A percentile compares a stretch with the other conserved stretches of the same genome.
These are phyloP conservation scores for Tolypocladium sp. DNA, from an alignment of 2,329 filamentous ascomycete genomes.

Conservation along the genomic window DNA sequence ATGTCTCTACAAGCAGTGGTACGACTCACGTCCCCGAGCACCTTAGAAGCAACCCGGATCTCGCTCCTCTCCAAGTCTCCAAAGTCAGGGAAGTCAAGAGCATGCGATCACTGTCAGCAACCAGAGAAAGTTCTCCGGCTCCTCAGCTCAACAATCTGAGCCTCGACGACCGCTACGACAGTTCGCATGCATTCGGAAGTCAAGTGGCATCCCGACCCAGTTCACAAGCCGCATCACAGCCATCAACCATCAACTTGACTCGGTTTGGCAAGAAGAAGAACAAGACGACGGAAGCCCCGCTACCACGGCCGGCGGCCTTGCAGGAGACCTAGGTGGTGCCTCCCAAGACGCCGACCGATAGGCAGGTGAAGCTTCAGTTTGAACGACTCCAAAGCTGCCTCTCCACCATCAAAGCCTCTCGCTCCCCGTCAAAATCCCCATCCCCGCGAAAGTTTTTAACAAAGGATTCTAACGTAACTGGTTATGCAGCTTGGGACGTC, in stretches of 20 bases:
- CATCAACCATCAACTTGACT: conserved; percentile 15
- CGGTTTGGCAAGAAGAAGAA: conserved; percentile 13
- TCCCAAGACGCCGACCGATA: conserved; percentile 22
- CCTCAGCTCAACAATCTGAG: conserved; percentile 28
- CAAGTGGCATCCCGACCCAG: conserved; percentile 34
- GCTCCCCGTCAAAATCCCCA: conserved; percentile 28
- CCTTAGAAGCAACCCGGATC: neutral
- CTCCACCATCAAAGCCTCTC: conserved; percentile 22
- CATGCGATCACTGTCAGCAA: conserved; percentile 16
- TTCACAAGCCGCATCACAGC: neutral
- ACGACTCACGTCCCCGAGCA: conserved; percentile 13
- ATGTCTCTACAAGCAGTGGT: conserved; percentile 23
- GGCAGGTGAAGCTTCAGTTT: conserved; percentile 20
- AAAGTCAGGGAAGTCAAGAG: conserved; percentile 16
- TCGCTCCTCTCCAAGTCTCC: neutral
- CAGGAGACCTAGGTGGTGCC: conserved; percentile 20
- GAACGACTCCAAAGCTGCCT: conserved; percentile 21
- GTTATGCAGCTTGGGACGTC: conserved; percentile 67
- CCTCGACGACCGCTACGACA: conserved; percentile 21
- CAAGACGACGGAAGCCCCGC: conserved; percentile 2
- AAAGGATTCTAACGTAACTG: conserved; percentile 62
- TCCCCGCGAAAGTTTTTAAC: conserved; percentile 53
- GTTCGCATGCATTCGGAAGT: conserved; percentile 16
- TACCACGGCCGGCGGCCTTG: conserved; percentile 8
- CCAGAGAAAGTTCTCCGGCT: conserved; percentile 35